phyloP scores from a whole-genome alignment of 306 rosid species.

The Arachis stenosperma region DNA sequence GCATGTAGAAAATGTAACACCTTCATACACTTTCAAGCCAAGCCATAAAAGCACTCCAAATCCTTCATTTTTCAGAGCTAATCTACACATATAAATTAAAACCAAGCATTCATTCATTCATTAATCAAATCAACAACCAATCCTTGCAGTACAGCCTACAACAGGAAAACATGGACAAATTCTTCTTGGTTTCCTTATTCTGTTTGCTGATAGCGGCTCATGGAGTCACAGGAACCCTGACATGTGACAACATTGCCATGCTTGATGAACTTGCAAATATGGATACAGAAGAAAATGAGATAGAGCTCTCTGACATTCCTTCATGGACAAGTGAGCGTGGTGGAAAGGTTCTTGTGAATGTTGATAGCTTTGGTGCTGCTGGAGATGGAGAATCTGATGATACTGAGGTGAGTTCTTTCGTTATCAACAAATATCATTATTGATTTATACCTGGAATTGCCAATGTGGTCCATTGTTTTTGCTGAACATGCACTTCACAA shows the following conservation, averaged over 20 bases:
- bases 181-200: slow-evolving; percentile 54
- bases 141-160: slow-evolving; percentile 47
- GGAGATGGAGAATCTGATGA: slow-evolving; percentile 90
- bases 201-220: slow-evolving; percentile 58
- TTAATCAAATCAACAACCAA: slow-evolving; percentile 66
- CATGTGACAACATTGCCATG: slow-evolving; percentile 49
- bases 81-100: slow-evolving; percentile 71
- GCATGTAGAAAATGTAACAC: slow-evolving; percentile 74
- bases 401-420: slow-evolving; percentile 63
- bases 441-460: background rate
- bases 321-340: slow-evolving; percentile 87
- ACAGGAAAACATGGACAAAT: slow-evolving; percentile 61
- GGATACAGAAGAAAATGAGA: slow-evolving; percentile 57
- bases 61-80: slow-evolving; percentile 64
- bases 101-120: slow-evolving; percentile 67
- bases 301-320: slow-evolving; percentile 55
- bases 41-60: slow-evolving; percentile 75
- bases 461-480: slow-evolving; percentile 14
- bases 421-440: background rate
- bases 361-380: slow-evolving; percentile 88
- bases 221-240: slow-evolving; percentile 65
- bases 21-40: slow-evolving; percentile 97
- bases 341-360: slow-evolving; percentile 85
- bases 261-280: slow-evolving; percentile 60
- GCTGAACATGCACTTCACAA: background rate